These are phyloP conservation scores for Mercurialis annua DNA, from an alignment of 345 rosid genomes.

Conservation along the genomic window DNA sequence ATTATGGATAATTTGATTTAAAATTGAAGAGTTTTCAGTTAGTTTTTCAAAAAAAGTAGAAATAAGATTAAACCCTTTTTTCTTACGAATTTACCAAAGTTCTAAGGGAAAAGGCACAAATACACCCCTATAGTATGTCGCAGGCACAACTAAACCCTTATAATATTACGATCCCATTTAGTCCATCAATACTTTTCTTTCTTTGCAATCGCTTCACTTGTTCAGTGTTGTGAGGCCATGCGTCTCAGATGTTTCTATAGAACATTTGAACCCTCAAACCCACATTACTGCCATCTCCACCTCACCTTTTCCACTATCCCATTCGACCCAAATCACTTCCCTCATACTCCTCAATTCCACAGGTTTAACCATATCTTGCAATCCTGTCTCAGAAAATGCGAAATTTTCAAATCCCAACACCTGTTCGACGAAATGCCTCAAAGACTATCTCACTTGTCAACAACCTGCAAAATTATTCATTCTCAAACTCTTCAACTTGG, in stretches of 20 bases:
- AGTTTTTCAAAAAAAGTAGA: too few relatives aligned
- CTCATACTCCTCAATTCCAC: neutral
- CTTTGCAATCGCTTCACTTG: too few relatives aligned
- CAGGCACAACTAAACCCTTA: too few relatives aligned
- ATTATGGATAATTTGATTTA: too few relatives aligned
- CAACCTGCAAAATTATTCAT: constrained; percentile 48
- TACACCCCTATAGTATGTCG: too few relatives aligned
- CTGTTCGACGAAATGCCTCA: constrained; percentile 76
- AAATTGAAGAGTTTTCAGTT: too few relatives aligned
- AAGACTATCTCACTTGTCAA: constrained; percentile 32
- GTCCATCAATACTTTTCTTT: too few relatives aligned
- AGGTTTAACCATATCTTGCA: constrained; percentile 30
- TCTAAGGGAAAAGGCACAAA: too few relatives aligned
- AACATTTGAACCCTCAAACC: constrained; percentile 17
- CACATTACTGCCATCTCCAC: constrained; percentile 22
- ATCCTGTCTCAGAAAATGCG: constrained; percentile 47
- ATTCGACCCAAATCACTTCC: constrained; percentile 3
- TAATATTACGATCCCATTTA: too few relatives aligned
- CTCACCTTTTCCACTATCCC: constrained; percentile 27
- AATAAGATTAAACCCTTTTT: too few relatives aligned
- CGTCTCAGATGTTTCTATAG: constrained; percentile 17
- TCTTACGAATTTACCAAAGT: too few relatives aligned
- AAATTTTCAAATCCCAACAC: constrained; percentile 39
- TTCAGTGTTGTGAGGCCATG: too few relatives aligned
- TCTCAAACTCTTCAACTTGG: constrained; percentile 48